These are phyloP conservation scores for Adansonia gregorii DNA, from an alignment of 441 rosid genomes.

Conservation along the genomic window DNA sequence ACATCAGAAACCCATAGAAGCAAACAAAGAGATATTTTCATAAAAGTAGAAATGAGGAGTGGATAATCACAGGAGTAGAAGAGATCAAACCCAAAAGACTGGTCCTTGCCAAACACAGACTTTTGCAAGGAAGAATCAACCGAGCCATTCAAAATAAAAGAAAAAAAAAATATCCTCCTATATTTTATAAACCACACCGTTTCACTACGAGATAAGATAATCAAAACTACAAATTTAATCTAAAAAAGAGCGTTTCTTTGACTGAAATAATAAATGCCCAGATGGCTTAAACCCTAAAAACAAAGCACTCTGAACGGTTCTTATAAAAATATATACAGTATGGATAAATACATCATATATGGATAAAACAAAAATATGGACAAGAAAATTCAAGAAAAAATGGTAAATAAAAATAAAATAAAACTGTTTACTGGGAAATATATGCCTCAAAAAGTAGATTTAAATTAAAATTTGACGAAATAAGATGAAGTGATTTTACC, in stretches of 20 bases:
- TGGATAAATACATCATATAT: slow-evolving; percentile 20
- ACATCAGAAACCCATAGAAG: neutral
- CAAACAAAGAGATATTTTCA: neutral
- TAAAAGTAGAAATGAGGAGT: slow-evolving; percentile 28
- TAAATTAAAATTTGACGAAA: slow-evolving; percentile 4
- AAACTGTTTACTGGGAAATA: neutral
- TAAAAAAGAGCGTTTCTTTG: slow-evolving; percentile 15
- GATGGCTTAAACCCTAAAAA: slow-evolving; percentile 35
- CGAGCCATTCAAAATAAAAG: slow-evolving; percentile 65
- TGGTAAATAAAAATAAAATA: slow-evolving; percentile 9
- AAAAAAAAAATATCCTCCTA: slow-evolving; percentile 9
- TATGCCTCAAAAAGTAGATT: neutral
- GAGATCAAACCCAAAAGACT: slow-evolving; percentile 76
- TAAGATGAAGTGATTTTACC: slow-evolving; percentile 30
- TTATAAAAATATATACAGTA: slow-evolving; percentile 23
- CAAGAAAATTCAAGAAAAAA: slow-evolving; percentile 43
- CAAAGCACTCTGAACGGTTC: neutral
- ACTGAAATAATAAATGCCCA: slow-evolving; percentile 23
- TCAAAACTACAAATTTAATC: neutral
- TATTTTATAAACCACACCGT: slow-evolving; percentile 9
- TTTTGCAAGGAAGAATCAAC: slow-evolving; percentile 38
- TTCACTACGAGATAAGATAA: neutral
- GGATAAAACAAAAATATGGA: slow-evolving; percentile 67
- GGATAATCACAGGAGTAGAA: slow-evolving; percentile 77
- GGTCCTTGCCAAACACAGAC: slow-evolving; percentile 61